Evolutionary conservation across 2,329 filamentous ascomycete species (phyloP).

Genomic region (Atkinsonella hypoxylon): DNA sequence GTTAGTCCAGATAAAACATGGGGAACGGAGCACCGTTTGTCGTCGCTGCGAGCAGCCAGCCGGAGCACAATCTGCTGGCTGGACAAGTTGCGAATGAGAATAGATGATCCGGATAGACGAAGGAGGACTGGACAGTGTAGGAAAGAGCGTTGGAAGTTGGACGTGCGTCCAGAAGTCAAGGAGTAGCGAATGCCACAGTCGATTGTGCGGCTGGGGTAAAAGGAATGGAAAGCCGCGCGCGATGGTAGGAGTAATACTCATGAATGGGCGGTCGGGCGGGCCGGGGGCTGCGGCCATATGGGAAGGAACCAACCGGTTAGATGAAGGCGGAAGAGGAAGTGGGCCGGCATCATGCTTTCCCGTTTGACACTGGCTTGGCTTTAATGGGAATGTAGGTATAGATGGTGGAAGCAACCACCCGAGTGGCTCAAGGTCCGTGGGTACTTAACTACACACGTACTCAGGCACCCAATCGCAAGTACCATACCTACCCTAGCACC

Average conservation of each 20-base stretch:
- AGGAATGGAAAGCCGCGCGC: constrained; percentile 1
- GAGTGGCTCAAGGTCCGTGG: too few relatives aligned
- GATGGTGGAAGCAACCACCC: too few relatives aligned
- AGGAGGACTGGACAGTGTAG: neutral
- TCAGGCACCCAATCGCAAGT: too few relatives aligned
- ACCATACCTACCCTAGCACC: too few relatives aligned
- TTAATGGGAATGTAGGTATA: too few relatives aligned
- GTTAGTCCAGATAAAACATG: neutral
- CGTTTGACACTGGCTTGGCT: too few relatives aligned
- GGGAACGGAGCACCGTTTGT: neutral
- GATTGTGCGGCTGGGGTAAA: constrained; percentile 2
- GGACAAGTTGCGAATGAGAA: neutral
- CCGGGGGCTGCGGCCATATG: neutral
- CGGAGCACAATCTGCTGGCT: neutral
- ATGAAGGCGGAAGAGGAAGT: too few relatives aligned
- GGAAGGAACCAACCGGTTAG: neutral
- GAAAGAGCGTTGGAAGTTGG: neutral
- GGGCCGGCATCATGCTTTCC: too few relatives aligned
- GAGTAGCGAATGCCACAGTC: constrained; percentile 4
- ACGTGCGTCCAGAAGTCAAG: constrained; percentile 1
- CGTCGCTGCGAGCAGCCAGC: neutral
- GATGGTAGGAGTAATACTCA: too few relatives aligned
- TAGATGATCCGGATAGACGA: neutral
- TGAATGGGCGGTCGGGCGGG: neutral
- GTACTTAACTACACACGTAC: too few relatives aligned